Percentiles rank a stretch among this genome's conserved stretches.
These are phyloP conservation scores for Macrophomina phaseolina DNA, from an alignment of 2,329 filamentous ascomycete genomes.

Conservation along the genomic window DNA sequence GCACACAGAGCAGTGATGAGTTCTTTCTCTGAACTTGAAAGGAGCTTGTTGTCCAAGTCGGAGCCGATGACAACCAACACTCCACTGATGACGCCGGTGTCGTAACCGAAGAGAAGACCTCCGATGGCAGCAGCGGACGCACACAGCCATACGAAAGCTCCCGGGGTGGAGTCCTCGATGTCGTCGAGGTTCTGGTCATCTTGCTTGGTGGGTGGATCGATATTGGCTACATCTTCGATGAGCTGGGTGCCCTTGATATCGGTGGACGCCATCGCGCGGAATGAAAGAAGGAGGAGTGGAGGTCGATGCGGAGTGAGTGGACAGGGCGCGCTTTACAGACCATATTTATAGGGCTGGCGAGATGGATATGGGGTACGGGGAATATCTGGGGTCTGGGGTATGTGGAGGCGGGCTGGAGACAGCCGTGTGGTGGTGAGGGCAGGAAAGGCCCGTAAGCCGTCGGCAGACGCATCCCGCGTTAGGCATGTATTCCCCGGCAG, in stretches of 20 bases:
- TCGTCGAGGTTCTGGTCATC: slow-evolving; percentile 26
- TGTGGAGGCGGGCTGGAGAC: too few species aligned
- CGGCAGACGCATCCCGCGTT: too few species aligned
- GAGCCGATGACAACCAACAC: slow-evolving; percentile 44
- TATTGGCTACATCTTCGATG: not conserved
- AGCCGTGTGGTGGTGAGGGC: too few species aligned
- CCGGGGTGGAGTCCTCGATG: slow-evolving; percentile 30
- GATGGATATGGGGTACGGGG: too few species aligned
- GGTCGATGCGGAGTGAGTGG: too few species aligned
- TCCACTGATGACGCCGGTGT: slow-evolving; percentile 46
- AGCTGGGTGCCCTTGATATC: not conserved
- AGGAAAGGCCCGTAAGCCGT: too few species aligned
- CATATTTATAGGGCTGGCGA: not conserved
- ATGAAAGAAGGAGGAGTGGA: too few species aligned
- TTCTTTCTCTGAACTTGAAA: slow-evolving; percentile 39
- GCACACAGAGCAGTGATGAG: slow-evolving; percentile 47
- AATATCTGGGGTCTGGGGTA: too few species aligned
- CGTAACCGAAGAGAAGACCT: slow-evolving; percentile 35
- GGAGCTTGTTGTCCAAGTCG: slow-evolving; percentile 26
- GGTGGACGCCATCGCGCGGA: too few species aligned
- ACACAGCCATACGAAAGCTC: slow-evolving; percentile 29
- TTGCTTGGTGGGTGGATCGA: not conserved
- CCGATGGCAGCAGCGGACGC: slow-evolving; percentile 30
- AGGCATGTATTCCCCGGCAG: too few species aligned
- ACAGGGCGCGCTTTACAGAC: too few species aligned